Base-by-base conservation (phyloP, 75 land plant genomes). In the Azolla pinnata region DNA sequence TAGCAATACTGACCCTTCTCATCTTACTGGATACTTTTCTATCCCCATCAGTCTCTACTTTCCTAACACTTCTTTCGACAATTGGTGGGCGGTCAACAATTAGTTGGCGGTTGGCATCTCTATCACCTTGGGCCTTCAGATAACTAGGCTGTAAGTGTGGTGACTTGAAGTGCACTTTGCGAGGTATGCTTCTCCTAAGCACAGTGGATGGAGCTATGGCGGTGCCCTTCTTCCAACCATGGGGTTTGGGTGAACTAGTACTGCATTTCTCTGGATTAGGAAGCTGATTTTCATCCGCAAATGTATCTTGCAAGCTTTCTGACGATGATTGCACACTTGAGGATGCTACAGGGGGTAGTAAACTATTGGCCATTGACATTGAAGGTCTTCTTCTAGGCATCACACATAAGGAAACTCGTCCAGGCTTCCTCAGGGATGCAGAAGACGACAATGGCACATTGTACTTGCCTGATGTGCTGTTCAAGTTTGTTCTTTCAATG, bases 81-180 rank as follows among this genome's bases (percentile, higher is more conserved):
- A 29, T 29, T 24, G 28, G 3, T 25, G 18, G 29, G 27, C 2
- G 26, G 54, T 29, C 29, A 4, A n/a, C n/a, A n/a, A n/a, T n/a
- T n/a, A n/a, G n/a, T n/a, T n/a, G n/a, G n/a, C n/a, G n/a, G n/a
- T n/a, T n/a, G n/a, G n/a, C n/a, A n/a, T 23, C 54, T 27, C 29
- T 52, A 29, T 52, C 54, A 19, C 10, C 54, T 24, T 10, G 29
- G 10, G 54, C 54, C 29, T 52, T 52, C 2, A 52, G 10, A 24
- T 52, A 52, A 14, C 29, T 52, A 23, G 54, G 54, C 54, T 52
- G 54, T 9, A 52, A 24, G 27, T 52, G 54, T 2, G 54, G 54
- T 25, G 54, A 52, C 14, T 25, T 52, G 54, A 52, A 52, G 54
- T 52, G 54, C 12, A 52, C 27, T 52, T 52, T 52, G 2, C 54